Evolutionary conservation across 2,329 filamentous ascomycete genomes (phyloP).

Genomic region (Chaetomiaceae sp.): DNA sequence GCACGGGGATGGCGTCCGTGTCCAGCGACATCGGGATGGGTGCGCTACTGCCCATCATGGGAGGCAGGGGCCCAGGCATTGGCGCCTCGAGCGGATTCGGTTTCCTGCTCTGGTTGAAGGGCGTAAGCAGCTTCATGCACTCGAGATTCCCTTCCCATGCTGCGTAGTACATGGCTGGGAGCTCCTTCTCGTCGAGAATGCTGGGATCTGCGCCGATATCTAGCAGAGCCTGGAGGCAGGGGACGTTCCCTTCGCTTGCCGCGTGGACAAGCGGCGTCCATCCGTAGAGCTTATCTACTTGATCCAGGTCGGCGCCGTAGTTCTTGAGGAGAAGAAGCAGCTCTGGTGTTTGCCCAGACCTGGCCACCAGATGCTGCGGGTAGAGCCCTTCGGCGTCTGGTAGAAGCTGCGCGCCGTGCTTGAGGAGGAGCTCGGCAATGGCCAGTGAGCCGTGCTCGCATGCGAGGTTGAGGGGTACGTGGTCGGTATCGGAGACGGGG

Average conservation of each 20-base stretch:
- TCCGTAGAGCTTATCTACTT: slow-evolving; percentile 91
- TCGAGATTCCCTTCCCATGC: slow-evolving; percentile 96
- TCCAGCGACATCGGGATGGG: slow-evolving; percentile 66
- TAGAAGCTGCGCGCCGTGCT: slow-evolving; percentile 75
- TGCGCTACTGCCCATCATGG: slow-evolving; percentile 45
- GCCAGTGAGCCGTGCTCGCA: slow-evolving; percentile 87
- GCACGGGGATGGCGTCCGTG: slow-evolving; percentile 81
- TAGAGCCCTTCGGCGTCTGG: slow-evolving; percentile 94
- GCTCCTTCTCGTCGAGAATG: slow-evolving; percentile 83
- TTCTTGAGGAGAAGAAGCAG: slow-evolving; percentile 75
- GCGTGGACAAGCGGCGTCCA: slow-evolving; percentile 97
- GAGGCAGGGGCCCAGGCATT: slow-evolving; percentile 33
- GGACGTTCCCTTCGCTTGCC: slow-evolving; percentile 90
- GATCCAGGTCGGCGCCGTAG: slow-evolving; percentile 85
- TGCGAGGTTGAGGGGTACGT: slow-evolving; percentile 89
- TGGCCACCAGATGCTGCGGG: slow-evolving; percentile 92
- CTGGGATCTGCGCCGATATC: slow-evolving; percentile 73
- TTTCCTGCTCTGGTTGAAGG: slow-evolving; percentile 44
- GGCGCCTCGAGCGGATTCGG: slow-evolving; percentile 44
- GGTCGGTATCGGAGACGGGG: slow-evolving; percentile 78
- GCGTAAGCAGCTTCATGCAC: slow-evolving; percentile 83
- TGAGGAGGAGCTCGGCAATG: slow-evolving; percentile 80
- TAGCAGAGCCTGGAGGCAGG: slow-evolving; percentile 77
- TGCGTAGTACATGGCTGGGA: slow-evolving; percentile 96
- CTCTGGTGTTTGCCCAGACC: slow-evolving; percentile 76